phyloP scores from a whole-genome alignment of 352 stramenopile species.

The Pythium volutum region DNA sequence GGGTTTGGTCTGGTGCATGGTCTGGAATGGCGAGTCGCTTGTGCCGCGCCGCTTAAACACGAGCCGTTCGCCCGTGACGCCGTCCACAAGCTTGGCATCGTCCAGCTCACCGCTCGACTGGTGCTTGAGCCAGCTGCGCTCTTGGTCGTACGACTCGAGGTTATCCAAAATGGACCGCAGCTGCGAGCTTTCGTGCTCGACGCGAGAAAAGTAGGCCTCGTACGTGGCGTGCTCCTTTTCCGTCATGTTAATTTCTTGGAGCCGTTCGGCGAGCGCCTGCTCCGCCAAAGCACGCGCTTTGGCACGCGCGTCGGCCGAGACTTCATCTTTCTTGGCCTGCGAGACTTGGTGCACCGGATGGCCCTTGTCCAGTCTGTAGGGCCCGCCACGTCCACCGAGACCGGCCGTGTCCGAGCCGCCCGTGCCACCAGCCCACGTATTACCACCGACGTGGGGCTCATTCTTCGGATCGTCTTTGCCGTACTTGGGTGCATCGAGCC shows the following conservation, averaged over 20 bases:
- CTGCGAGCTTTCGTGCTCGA: slow-evolving; percentile 78
- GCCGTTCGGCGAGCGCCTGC: slow-evolving; percentile 57
- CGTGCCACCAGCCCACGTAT: slow-evolving; percentile 92
- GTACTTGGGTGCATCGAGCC: slow-evolving; percentile 83
- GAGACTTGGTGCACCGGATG: slow-evolving; percentile 94
- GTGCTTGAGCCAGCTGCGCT: slow-evolving; percentile 92
- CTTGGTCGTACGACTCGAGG: slow-evolving; percentile 79
- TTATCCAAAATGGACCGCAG: slow-evolving; percentile 78
- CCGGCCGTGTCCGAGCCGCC: slow-evolving; percentile 92
- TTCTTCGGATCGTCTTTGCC: slow-evolving; percentile 95
- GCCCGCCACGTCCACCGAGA: slow-evolving; percentile 92
- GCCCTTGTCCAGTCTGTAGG: slow-evolving; percentile 93
- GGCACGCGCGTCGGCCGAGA: slow-evolving; percentile 77
- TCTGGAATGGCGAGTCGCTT: slow-evolving; percentile 35
- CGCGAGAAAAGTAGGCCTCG: slow-evolving; percentile 59
- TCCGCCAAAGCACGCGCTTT: slow-evolving; percentile 73
- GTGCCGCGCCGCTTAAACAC: slow-evolving; percentile 92
- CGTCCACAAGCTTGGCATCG: slow-evolving; percentile 93
- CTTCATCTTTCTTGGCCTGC: slow-evolving; percentile 92
- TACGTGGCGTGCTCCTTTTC: slow-evolving; percentile 81
- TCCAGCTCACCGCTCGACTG: slow-evolving; percentile 95
- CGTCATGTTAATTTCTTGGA: slow-evolving; percentile 85
- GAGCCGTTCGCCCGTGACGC: slow-evolving; percentile 87
- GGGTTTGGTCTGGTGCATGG: slow-evolving; percentile 40
- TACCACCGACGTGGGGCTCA: slow-evolving; percentile 92